Percentiles rank a stretch among this genome's conserved stretches.
Conservation (phyloP, 306 rosid genomes). For the Medicago arabica region DNA sequence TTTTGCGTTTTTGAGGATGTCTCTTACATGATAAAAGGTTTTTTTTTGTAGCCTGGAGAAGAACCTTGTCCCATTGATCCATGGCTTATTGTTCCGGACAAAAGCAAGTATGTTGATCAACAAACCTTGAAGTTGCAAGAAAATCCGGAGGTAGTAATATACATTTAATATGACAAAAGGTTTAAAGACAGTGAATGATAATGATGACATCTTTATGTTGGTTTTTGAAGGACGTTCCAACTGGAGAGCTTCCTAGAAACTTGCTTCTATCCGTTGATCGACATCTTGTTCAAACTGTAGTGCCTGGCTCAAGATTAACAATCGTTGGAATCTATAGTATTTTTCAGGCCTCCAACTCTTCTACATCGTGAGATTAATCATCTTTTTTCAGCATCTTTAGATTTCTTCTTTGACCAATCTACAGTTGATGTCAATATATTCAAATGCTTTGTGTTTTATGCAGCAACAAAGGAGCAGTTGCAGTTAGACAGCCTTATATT, state of each 20-base stretch:
- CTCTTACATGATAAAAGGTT: constrained; percentile 17
- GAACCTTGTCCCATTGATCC: constrained; percentile 98
- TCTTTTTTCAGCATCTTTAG: constrained; percentile 25
- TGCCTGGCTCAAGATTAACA: constrained; percentile 96
- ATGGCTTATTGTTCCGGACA: constrained; percentile 94
- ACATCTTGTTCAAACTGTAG: constrained; percentile 92
- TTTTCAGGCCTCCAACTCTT: constrained; percentile 85
- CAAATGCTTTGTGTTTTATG: constrained; percentile 38
- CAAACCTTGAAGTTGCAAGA: constrained; percentile 97
- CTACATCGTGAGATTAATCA: constrained; percentile 63
- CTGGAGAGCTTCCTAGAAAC: constrained; percentile 99
- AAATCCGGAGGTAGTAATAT: constrained; percentile 80
- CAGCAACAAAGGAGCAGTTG: constrained; percentile 96
- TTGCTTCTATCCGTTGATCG: constrained; percentile 96
- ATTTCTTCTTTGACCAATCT: not conserved
- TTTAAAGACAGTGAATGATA: not conserved
- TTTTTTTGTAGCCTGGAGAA: constrained; percentile 79
- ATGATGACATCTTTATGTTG: constrained; percentile 26
- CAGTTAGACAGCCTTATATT: constrained; percentile 94
- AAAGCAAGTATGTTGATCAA: constrained; percentile 92
- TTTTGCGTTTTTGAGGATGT: not conserved
- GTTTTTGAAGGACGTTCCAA: constrained; percentile 87
- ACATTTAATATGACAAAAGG: not conserved
- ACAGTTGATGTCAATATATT: constrained; percentile 9
- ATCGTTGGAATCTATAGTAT: constrained; percentile 93